Evolutionary conservation across 768 basidiomycete species (phyloP).

Genomic region (Leccinum sublutescens): DNA sequence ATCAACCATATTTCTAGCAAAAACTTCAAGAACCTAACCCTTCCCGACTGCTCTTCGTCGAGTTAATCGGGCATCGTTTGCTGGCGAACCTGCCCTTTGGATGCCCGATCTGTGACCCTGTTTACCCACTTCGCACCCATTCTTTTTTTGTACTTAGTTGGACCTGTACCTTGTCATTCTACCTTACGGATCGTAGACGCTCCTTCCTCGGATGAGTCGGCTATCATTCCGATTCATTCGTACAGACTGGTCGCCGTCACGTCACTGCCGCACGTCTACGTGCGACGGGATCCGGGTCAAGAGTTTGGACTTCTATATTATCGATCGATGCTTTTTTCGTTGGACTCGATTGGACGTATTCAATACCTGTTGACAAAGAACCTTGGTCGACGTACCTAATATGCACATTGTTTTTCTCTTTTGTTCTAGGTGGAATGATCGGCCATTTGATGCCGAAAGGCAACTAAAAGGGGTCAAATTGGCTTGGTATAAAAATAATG

Average conservation of each 20-base stretch:
- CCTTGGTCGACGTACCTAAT: neutral
- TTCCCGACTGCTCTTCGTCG: conserved; percentile 51
- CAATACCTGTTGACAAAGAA: neutral
- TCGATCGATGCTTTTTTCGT: neutral
- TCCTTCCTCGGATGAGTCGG: neutral
- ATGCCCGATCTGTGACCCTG: conserved; percentile 9
- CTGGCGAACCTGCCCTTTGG: neutral
- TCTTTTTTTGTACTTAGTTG: conserved; percentile 17
- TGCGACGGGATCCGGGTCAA: neutral
- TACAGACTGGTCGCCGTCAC: neutral
- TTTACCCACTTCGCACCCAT: neutral
- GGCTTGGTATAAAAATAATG: neutral
- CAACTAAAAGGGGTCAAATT: neutral
- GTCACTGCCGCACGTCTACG: neutral
- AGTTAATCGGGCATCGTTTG: neutral
- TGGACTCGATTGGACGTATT: neutral
- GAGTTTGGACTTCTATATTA: neutral
- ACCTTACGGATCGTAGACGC: conserved; percentile 2
- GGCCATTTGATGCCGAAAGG: neutral
- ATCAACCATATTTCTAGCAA: conserved; percentile 42
- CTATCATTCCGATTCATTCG: neutral
- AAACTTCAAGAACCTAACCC: conserved; percentile 67
- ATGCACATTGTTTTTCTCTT: neutral
- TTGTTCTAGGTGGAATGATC: neutral
- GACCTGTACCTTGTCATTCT: conserved; percentile 20